Conservation (phyloP, 2,329 filamentous ascomycete species). For the Septoria linicola region DNA sequence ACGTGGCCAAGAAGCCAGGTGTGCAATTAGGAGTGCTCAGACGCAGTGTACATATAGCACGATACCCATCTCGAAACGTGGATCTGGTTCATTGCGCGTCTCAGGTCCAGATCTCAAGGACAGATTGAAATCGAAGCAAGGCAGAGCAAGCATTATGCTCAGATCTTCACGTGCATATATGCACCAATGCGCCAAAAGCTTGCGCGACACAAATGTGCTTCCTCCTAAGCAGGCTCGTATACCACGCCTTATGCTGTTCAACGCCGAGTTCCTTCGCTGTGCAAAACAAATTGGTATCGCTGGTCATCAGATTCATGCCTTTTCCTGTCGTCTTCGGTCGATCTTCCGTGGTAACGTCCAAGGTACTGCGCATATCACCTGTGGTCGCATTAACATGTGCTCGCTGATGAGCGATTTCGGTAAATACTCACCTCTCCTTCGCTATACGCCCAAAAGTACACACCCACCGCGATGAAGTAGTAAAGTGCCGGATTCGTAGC, state of each 20-base stretch:
- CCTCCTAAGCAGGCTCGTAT: slow-evolving; percentile 1
- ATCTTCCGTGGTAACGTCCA: slow-evolving; percentile 51
- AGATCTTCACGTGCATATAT: slow-evolving; percentile 1
- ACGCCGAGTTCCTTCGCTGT: slow-evolving; percentile 19
- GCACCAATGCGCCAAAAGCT: slow-evolving; percentile 1
- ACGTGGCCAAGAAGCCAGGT: not conserved
- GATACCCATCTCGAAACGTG: slow-evolving; percentile 9
- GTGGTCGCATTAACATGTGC: slow-evolving; percentile 9
- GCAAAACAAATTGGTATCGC: slow-evolving; percentile 26
- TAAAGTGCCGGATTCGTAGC: slow-evolving; percentile 89
- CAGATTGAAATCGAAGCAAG: not conserved
- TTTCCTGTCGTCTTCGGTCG: slow-evolving; percentile 30
- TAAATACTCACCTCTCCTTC: slow-evolving; percentile 79
- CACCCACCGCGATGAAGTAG: slow-evolving; percentile 77
- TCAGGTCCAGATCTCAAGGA: not conserved
- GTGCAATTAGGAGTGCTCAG: not conserved
- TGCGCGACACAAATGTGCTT: not conserved
- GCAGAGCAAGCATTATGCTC: slow-evolving; percentile 7
- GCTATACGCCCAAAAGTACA: slow-evolving; percentile 96
- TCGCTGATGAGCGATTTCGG: not conserved
- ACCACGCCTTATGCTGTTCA: not conserved
- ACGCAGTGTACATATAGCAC: slow-evolving; percentile 22
- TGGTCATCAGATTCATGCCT: slow-evolving; percentile 25
- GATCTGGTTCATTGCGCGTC: not conserved
- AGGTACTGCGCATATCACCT: slow-evolving; percentile 51